phyloP scores from a whole-genome alignment of 371 early-diverging fungal genomes.

The Mucor mucedo region DNA sequence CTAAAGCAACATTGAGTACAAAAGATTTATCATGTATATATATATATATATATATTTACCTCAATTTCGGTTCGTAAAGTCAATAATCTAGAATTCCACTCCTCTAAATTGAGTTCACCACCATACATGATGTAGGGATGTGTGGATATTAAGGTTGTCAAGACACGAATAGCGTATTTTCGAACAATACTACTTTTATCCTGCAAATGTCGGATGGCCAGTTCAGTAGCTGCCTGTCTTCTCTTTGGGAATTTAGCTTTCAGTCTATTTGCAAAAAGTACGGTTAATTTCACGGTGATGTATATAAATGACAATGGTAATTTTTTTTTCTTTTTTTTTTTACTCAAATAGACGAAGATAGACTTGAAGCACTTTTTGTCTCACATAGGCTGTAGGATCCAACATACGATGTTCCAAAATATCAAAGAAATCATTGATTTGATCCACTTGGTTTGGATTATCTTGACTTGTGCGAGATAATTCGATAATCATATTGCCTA shows the following conservation, averaged over 20 bases:
- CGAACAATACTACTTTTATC: conserved; percentile 92
- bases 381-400: conserved; percentile 81
- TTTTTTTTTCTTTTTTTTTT: conserved; percentile 15
- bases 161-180: conserved; percentile 83
- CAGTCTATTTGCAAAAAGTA: conserved; percentile 24
- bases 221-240: conserved; percentile 70
- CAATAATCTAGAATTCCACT: conserved; percentile 68
- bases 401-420: conserved; percentile 89
- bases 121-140: conserved; percentile 93
- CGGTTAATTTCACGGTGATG: too few relatives aligned
- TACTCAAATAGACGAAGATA: conserved; percentile 82
- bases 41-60: conserved; percentile 31
- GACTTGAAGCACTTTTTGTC: conserved; percentile 89
- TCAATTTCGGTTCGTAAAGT: conserved; percentile 69
- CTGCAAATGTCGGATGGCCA: conserved; percentile 79
- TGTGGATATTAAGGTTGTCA: conserved; percentile 79
- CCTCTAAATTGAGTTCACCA: conserved; percentile 71
- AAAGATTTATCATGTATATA: neutral
- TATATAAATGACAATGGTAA: neutral
- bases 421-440: conserved; percentile 79
- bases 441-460: conserved; percentile 63
- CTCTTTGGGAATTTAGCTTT: conserved; percentile 82
- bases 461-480: conserved; percentile 63
- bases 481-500: conserved; percentile 81
- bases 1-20: neutral